Evolutionary conservation across 139 green algal species (phyloP).

Genomic region (Chlorella sp.): DNA sequence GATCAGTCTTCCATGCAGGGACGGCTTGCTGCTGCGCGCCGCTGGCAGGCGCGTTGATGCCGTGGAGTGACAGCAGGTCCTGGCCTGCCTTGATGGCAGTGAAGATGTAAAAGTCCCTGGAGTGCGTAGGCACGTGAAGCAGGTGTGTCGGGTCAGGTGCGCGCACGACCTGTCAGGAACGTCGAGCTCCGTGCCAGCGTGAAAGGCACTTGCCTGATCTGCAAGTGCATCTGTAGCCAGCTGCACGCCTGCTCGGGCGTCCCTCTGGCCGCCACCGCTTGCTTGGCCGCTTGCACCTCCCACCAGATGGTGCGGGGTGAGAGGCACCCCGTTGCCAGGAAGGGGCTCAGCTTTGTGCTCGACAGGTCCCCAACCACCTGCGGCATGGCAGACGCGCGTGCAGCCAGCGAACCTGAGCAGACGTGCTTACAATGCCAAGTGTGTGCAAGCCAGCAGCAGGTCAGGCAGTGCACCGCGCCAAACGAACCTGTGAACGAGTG

Average conservation of each 20-base stretch:
- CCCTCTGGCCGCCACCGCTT: constrained; percentile 3
- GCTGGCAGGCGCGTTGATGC: too few relatives aligned
- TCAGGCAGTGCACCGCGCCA: not conserved
- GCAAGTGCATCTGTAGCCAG: constrained; percentile 47
- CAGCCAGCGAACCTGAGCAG: not conserved
- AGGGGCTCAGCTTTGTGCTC: constrained; percentile 66
- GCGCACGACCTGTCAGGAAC: not conserved
- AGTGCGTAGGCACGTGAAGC: not conserved
- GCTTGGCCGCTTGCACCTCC: constrained; percentile 19
- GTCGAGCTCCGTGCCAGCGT: not conserved
- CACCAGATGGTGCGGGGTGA: constrained; percentile 42
- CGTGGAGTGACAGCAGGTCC: not conserved
- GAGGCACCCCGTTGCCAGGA: constrained; percentile 62
- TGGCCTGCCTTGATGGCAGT: constrained; percentile 4
- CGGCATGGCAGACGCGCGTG: not conserved
- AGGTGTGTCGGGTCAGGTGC: not conserved
- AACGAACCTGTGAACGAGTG: constrained; percentile 1
- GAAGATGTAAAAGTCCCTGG: constrained; percentile 11
- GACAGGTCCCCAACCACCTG: constrained; percentile 55
- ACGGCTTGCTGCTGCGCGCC: not conserved
- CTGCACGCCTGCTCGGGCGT: not conserved
- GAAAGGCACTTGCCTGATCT: constrained; percentile 20
- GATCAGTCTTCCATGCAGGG: not conserved
- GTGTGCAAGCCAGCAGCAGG: not conserved
- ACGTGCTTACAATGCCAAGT: too few relatives aligned